Percentiles rank a stretch among this genome's conserved stretches.
phyloP scores from a whole-genome alignment of 2,329 filamentous ascomycete genomes.

The Fusarium siculi region DNA sequence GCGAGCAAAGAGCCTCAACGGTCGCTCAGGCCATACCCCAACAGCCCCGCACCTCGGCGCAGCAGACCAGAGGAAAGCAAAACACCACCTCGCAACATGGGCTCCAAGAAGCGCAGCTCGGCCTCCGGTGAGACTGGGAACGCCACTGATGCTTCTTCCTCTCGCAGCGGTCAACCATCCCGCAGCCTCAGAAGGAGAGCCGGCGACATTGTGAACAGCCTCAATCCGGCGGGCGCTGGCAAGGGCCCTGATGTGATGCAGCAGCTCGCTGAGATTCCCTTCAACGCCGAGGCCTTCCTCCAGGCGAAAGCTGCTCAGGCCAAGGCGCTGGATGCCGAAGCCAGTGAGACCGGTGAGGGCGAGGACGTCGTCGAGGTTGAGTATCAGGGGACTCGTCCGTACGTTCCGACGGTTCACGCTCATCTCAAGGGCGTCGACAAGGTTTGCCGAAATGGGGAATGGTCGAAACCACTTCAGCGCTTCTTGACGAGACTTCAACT shows the following conservation, averaged over 20 bases:
- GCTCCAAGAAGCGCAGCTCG: conserved; percentile 16
- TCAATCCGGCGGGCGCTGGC: neutral
- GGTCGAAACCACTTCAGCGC: conserved; percentile 25
- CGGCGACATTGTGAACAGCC: neutral
- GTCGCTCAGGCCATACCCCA: conserved; percentile 10
- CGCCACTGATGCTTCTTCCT: neutral
- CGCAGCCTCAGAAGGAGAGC: neutral
- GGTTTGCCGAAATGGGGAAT: conserved; percentile 23
- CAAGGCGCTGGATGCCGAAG: conserved; percentile 13
- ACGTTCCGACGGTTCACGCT: conserved; percentile 22
- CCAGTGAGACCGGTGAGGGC: conserved; percentile 14
- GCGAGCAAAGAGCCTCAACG: neutral
- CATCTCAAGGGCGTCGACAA: conserved; percentile 24
- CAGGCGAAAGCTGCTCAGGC: conserved; percentile 21
- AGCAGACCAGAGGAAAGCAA: conserved; percentile 1
- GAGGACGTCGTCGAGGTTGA: conserved; percentile 14
- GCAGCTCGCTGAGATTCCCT: conserved; percentile 28
- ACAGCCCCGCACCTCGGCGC: conserved; percentile 23
- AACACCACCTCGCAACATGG: conserved; percentile 14
- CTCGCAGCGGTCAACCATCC: neutral
- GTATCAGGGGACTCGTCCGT: neutral
- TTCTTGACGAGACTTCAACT: conserved; percentile 27
- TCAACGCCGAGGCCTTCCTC: conserved; percentile 17
- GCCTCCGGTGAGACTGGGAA: neutral
- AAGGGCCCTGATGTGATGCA: conserved; percentile 7